Evolutionary conservation across 345 rosid species (phyloP).

Genomic region (Theobroma cacao): DNA sequence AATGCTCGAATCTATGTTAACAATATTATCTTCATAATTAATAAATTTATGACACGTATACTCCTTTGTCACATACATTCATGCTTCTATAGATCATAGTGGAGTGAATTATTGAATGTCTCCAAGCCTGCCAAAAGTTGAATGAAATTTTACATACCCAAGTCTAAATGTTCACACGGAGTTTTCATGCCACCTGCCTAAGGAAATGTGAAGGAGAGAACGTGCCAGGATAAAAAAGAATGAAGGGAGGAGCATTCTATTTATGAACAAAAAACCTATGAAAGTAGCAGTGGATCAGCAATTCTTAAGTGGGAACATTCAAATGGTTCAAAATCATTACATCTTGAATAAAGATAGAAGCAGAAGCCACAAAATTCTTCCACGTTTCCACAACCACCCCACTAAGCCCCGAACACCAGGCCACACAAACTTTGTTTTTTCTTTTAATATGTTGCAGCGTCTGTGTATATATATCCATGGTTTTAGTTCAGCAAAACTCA

Average conservation of each 20-base stretch:
- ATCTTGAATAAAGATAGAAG: background rate
- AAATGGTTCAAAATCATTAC: background rate
- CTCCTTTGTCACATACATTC: background rate
- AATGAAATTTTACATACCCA: background rate
- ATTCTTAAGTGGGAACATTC: background rate
- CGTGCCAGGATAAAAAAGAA: background rate
- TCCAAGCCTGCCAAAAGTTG: background rate
- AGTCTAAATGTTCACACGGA: background rate
- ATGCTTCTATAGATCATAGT: background rate
- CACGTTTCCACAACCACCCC: constrained; percentile 14
- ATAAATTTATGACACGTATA: background rate
- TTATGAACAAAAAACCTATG: background rate
- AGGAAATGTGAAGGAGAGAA: background rate
- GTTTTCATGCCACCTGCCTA: background rate
- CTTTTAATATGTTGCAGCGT: background rate
- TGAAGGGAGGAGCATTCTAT: background rate
- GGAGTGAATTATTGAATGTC: background rate
- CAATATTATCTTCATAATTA: background rate
- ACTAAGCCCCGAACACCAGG: background rate
- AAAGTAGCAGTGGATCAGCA: background rate
- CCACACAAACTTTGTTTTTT: background rate
- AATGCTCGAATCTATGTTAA: no score
- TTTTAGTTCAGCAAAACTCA: no score
- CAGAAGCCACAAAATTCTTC: background rate
- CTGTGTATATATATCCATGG: no score